Evolutionary conservation across 768 basidiomycete genomes (phyloP).

Genomic region (Leccinum uliginosum): DNA sequence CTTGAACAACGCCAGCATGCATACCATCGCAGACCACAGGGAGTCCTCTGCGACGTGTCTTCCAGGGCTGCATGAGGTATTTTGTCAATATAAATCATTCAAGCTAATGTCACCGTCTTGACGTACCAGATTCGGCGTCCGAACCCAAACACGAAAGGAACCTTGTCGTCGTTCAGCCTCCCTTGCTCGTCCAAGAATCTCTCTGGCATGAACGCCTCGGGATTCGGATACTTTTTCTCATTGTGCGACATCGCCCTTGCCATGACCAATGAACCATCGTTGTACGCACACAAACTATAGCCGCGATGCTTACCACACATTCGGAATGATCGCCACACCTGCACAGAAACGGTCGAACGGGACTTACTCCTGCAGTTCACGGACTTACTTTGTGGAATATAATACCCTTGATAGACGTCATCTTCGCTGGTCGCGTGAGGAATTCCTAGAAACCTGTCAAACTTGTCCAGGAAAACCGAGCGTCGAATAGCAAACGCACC

Average conservation of each 20-base stretch:
- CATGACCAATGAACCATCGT: background rate
- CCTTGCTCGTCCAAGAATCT: background rate
- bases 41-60: constrained; percentile 20
- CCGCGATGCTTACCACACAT: background rate
- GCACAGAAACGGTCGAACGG: background rate
- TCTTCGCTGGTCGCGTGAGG: background rate
- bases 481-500: background rate
- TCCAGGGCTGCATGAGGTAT: constrained; percentile 9
- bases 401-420: background rate
- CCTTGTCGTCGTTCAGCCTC: background rate
- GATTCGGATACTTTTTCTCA: background rate
- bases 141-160: constrained; percentile 9
- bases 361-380: background rate
- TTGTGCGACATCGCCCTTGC: background rate
- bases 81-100: background rate
- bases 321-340: background rate
- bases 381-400: background rate
- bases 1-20: constrained; percentile 14
- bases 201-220: background rate
- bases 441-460: background rate
- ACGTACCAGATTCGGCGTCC: constrained; percentile 20
- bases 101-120: background rate
- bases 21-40: constrained; percentile 20
- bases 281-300: background rate
- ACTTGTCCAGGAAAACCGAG: background rate